Conservation (phyloP, 208 protist genomes). For the Novymonas esmeraldas region DNA sequence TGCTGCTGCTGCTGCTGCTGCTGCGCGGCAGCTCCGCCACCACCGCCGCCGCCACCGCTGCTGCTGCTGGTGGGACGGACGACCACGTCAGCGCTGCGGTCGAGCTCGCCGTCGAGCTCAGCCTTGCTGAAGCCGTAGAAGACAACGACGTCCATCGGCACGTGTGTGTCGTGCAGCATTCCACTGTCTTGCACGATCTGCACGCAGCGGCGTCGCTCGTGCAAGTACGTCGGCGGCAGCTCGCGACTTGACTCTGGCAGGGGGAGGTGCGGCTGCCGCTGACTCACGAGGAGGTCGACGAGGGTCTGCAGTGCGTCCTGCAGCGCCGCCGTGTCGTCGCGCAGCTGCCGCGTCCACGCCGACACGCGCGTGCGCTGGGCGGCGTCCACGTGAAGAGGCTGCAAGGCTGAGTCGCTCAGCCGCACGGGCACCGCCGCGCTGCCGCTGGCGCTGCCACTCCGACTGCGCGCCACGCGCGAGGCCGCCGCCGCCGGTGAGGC, state of each 20-base stretch:
- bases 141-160: constrained; percentile 66
- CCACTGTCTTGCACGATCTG: constrained; percentile 64
- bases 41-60: background rate
- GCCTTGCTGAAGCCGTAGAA: constrained; percentile 57
- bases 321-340: constrained; percentile 52
- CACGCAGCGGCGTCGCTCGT: constrained; percentile 66
- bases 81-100: constrained; percentile 24
- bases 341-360: constrained; percentile 52
- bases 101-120: constrained; percentile 48
- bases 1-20: background rate
- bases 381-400: constrained; percentile 34
- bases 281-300: constrained; percentile 61
- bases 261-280: constrained; percentile 30
- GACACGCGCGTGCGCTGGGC: constrained; percentile 30
- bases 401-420: constrained; percentile 2
- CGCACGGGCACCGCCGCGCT: background rate
- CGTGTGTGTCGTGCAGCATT: constrained; percentile 74
- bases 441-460: background rate
- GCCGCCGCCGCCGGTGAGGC: constrained; percentile 2
- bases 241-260: constrained; percentile 36
- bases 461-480: constrained; percentile 1
- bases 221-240: constrained; percentile 43
- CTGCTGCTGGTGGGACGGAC: constrained; percentile 8
- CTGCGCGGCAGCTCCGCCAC: too few relatives aligned
- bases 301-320: constrained; percentile 67